Conservation (phyloP, 495 filamentous ascomycete species). For the Penicillium coffeae region DNA sequence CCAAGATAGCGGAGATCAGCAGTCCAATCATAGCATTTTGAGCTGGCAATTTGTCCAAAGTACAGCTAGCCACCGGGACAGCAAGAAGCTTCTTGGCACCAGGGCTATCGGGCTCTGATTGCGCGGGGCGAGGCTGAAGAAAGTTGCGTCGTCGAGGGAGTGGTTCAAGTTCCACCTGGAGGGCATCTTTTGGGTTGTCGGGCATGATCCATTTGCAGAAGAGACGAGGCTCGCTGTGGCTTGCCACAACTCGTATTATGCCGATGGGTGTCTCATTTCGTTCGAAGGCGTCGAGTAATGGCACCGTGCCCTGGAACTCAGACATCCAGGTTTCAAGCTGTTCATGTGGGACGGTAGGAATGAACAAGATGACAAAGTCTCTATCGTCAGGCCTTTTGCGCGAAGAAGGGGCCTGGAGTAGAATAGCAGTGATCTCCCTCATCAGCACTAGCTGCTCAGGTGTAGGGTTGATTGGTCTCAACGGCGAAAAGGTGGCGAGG, state of each 20-base stretch:
- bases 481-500: slow-evolving; percentile 30
- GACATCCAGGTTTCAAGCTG: slow-evolving; percentile 23
- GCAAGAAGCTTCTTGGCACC: slow-evolving; percentile 17
- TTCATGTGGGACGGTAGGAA: slow-evolving; percentile 18
- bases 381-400: slow-evolving; percentile 27
- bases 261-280: slow-evolving; percentile 14
- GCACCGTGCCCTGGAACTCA: slow-evolving; percentile 18
- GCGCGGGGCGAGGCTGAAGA: slow-evolving; percentile 22
- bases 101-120: slow-evolving; percentile 11
- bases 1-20: slow-evolving; percentile 71
- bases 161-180: slow-evolving; percentile 28
- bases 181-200: not conserved
- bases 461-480: slow-evolving; percentile 12
- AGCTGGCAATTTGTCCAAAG: slow-evolving; percentile 56
- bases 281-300: slow-evolving; percentile 21
- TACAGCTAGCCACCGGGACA: slow-evolving; percentile 22
- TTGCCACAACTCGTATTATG: slow-evolving; percentile 27
- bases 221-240: slow-evolving; percentile 25
- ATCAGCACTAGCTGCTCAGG: slow-evolving; percentile 17
- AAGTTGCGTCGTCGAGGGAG: slow-evolving; percentile 32
- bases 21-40: slow-evolving; percentile 61
- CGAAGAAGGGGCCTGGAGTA: slow-evolving; percentile 47
- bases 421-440: slow-evolving; percentile 44
- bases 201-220: slow-evolving; percentile 28
- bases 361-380: slow-evolving; percentile 43